Evolutionary conservation across 352 stramenopile species (phyloP).

Genomic region (Phytophthora litchii): DNA sequence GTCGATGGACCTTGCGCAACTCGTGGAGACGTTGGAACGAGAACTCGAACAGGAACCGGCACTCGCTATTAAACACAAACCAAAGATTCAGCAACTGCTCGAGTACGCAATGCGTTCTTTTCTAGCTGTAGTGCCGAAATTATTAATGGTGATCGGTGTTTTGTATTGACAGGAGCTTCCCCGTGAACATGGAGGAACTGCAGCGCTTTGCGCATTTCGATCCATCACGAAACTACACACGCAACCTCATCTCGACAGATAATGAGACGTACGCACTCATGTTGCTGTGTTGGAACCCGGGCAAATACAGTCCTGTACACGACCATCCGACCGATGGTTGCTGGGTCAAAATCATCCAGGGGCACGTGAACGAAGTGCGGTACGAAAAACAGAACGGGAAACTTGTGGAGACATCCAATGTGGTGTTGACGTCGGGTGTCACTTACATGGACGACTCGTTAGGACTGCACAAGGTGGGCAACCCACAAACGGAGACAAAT

Average conservation of each 20-base stretch:
- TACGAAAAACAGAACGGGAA: conserved; percentile 58
- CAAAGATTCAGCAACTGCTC: conserved; percentile 58
- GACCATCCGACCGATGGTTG: conserved; percentile 94
- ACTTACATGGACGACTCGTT: conserved; percentile 92
- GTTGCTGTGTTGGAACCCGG: conserved; percentile 93
- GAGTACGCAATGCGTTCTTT: conserved; percentile 35
- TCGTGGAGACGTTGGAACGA: conserved; percentile 62
- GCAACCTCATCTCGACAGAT: conserved; percentile 94
- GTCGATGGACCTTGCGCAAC: conserved; percentile 45
- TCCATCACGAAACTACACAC: conserved; percentile 90
- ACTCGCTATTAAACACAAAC: conserved; percentile 66
- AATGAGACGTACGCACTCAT: conserved; percentile 93
- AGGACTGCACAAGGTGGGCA: conserved; percentile 93
- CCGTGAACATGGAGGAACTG: conserved; percentile 61
- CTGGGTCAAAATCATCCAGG: conserved; percentile 90
- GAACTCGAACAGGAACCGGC: conserved; percentile 54
- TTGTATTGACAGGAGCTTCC: conserved; percentile 42
- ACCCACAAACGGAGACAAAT: conserved; percentile 62
- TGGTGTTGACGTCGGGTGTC: conserved; percentile 67
- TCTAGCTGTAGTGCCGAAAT: conserved; percentile 5
- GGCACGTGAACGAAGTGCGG: conserved; percentile 89
- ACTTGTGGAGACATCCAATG: conserved; percentile 69
- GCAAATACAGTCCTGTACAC: conserved; percentile 91
- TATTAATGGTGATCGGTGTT: not conserved
- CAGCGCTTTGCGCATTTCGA: conserved; percentile 87